Percentiles rank a stretch among this genome's conserved stretches.
Evolutionary conservation across 2,329 filamentous ascomycete species (phyloP).

Genomic region (Aspergillus alliaceus): DNA sequence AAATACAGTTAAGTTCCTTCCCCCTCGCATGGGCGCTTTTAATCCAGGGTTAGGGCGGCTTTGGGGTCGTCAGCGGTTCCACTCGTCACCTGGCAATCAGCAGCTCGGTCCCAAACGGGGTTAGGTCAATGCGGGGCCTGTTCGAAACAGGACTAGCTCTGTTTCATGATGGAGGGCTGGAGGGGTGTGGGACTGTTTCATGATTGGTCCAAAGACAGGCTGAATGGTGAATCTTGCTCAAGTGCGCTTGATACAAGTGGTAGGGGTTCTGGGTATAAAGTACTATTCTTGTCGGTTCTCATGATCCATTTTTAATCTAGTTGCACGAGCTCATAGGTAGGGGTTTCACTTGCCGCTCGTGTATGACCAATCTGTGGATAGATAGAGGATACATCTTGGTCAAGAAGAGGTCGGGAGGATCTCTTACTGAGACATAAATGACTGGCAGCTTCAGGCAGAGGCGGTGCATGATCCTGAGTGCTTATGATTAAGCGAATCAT

Average conservation of each 20-base stretch:
- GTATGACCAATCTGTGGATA: not conserved
- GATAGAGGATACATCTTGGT: not conserved
- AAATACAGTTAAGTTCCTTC: too few species aligned
- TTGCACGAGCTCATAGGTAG: conserved; percentile 12
- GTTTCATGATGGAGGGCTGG: conserved; percentile 20
- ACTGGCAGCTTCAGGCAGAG: conserved; percentile 2
- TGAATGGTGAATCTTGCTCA: not conserved
- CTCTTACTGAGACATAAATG: not conserved
- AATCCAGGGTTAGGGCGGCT: conserved; percentile 9
- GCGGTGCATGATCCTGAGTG: conserved; percentile 2
- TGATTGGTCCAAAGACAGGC: conserved; percentile 1
- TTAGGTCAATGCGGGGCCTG: conserved; percentile 9
- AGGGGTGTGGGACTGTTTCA: conserved; percentile 4
- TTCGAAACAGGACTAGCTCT: conserved; percentile 10
- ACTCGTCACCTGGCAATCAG: conserved; percentile 9
- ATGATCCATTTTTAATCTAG: conserved; percentile 9
- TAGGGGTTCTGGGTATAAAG: not conserved
- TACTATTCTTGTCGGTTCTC: conserved; percentile 5
- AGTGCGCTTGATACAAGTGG: not conserved
- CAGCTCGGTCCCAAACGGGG: conserved; percentile 5
- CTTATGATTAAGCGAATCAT: not conserved
- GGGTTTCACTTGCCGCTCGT: not conserved
- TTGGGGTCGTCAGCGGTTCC: conserved; percentile 13
- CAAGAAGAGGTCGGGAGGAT: conserved; percentile 1
- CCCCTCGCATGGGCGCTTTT: not conserved